Percentiles rank a stretch among this genome's conserved stretches.
These are phyloP conservation scores for Tolypocladium inflatum DNA, from an alignment of 2,329 filamentous ascomycete species.

Conservation along the genomic window DNA sequence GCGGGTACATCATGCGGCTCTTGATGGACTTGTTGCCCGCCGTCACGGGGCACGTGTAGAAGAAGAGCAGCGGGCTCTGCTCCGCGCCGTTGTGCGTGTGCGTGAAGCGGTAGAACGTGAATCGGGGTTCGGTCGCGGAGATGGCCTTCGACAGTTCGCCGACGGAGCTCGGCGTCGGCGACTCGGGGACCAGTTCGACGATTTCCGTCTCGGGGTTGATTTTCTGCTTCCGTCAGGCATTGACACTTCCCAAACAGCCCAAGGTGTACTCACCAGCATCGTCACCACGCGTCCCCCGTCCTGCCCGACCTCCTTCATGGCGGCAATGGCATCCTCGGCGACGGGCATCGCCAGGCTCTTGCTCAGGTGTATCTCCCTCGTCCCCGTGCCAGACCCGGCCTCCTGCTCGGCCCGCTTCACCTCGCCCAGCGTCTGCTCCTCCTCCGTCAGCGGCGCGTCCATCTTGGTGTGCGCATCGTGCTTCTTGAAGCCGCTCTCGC, in stretches of 20 bases:
- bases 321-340: conserved; percentile 52
- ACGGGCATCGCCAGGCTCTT: conserved; percentile 49
- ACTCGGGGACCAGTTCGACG: conserved; percentile 52
- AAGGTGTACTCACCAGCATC: conserved; percentile 48
- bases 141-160: conserved; percentile 50
- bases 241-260: no score
- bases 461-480: conserved; percentile 59
- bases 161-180: conserved; percentile 44
- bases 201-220: conserved; percentile 63
- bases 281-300: conserved; percentile 44
- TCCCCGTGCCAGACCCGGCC: conserved; percentile 57
- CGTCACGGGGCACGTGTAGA: conserved; percentile 70
- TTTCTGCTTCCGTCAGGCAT: conserved; percentile 37
- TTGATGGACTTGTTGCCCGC: conserved; percentile 61
- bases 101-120: conserved; percentile 65
- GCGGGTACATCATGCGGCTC: conserved; percentile 76
- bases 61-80: conserved; percentile 59
- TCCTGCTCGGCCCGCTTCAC: conserved; percentile 69
- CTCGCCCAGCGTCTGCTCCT: conserved; percentile 61
- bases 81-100: conserved; percentile 44
- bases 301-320: conserved; percentile 48
- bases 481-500: conserved; percentile 56
- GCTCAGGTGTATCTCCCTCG: conserved; percentile 50
- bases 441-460: conserved; percentile 66
- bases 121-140: conserved; percentile 60